Percentiles rank a stretch among this genome's conserved stretches.
These are phyloP conservation scores for Penicillium glabrum DNA, from an alignment of 2,329 filamentous ascomycete species.

Conservation along the genomic window DNA sequence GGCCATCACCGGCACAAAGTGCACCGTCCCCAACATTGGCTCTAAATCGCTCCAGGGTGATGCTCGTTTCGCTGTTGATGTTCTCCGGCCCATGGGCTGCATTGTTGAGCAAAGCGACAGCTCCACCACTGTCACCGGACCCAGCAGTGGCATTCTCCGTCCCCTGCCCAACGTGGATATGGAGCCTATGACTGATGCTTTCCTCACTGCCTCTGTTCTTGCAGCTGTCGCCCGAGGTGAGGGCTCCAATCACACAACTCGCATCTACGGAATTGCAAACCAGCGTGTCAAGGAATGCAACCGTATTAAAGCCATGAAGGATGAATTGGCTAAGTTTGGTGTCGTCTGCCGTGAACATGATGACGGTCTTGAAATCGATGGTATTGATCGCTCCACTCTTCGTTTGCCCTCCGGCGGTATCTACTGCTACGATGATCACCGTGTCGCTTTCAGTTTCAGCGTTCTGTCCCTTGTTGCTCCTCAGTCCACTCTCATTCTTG, in stretches of 20 bases:
- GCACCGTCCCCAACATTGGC: constrained; percentile 94
- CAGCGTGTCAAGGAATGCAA: constrained; percentile 99
- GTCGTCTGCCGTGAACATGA: constrained; percentile 83
- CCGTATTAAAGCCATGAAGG: constrained; percentile 91
- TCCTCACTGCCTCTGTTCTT: constrained; percentile 89
- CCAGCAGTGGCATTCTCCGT: constrained; percentile 69
- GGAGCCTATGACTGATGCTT: constrained; percentile 99
- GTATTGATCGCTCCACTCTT: constrained; percentile 52
- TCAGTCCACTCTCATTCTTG: constrained; percentile 72
- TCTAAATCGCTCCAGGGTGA: constrained; percentile 90
- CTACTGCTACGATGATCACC: constrained; percentile 95
- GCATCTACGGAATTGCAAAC: constrained; percentile 92
- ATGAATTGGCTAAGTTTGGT: constrained; percentile 90
- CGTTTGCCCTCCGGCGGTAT: constrained; percentile 65
- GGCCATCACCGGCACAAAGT: constrained; percentile 92
- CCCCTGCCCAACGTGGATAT: constrained; percentile 85
- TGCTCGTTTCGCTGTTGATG: constrained; percentile 87
- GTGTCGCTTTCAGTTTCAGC: constrained; percentile 97
- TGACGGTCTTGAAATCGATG: constrained; percentile 78
- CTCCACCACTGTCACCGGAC: constrained; percentile 91
- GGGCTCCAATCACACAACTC: constrained; percentile 62
- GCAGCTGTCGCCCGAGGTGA: constrained; percentile 82
- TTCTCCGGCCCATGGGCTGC: constrained; percentile 92
- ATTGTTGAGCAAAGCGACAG: constrained; percentile 77
- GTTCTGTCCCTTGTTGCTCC: constrained; percentile 76